Evolutionary conservation across 2,329 filamentous ascomycete genomes (phyloP), one percentile per base, ranked within the genome.

Genomic region (Claviceps digitariae): DNA sequence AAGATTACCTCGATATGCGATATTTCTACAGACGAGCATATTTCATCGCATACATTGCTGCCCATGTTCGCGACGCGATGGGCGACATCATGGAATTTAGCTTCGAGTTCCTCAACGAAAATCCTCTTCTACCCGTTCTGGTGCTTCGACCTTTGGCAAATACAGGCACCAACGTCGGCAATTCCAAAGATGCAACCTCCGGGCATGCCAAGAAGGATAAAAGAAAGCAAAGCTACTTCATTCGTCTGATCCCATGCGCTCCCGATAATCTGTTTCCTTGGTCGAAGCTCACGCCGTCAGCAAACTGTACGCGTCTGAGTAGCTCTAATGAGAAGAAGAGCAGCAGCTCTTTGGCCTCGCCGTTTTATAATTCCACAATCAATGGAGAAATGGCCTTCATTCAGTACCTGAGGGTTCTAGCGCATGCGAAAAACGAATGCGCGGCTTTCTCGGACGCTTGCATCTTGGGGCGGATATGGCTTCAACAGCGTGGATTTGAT

Each of bases 1-100:
- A 97, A 69, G 93, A 98, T 68, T 96, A 91, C 66, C 76, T 90
- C 50, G 90, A 95, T 66, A 78, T 93, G 73, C 82, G 93, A 56
- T 97, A 95, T 70, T 95, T 96, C 64, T 90, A 96, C 71, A 94
- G 95, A 63, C 77, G 90, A 57, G 87, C 93, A 13, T 97, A 91
- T 68, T 97, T 94, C 64, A 72, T 97, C 50, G 88, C 90, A 36
- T 88, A 86, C 58, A 73, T 97, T 53, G 83, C 89, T 15, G 82
- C 81, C 31, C 82, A 79, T 4, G 72, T 97, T 51, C 81, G 82
- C 58, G 73, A 77, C 40, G 70, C 77, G 3, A 68, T 82, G 47
- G 72, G 71, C 4, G 67, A 76, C 17, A 70, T 72, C 1, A 75
- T 85, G 59, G 72, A 78, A 15, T 61, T 87, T 46, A 72, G 72